Percentiles rank a stretch among this genome's conserved stretches.
Evolutionary conservation across 2,329 filamentous ascomycete genomes (phyloP).

Genomic region (Plenodomus tracheiphilus): DNA sequence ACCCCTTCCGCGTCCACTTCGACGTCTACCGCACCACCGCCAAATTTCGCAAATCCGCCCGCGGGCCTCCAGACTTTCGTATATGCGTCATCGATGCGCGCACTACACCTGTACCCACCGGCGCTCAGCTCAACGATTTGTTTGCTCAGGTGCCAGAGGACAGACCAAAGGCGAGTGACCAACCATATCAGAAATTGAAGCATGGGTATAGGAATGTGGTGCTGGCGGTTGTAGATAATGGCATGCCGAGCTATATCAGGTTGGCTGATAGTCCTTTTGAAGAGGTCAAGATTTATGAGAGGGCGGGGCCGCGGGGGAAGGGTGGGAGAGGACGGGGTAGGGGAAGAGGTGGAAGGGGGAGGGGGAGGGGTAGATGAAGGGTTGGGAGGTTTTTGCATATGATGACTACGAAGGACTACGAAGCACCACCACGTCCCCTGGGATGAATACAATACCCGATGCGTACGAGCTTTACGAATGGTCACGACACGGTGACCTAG

Average conservation of each 20-base stretch:
- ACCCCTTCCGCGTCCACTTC: conserved; percentile 74
- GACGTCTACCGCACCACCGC: conserved; percentile 76
- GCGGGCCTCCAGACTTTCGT: conserved; percentile 79
- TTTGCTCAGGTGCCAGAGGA: conserved; percentile 74
- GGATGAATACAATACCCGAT: background rate
- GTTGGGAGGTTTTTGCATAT: too few species aligned
- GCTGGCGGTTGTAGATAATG: conserved; percentile 85
- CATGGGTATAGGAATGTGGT: conserved; percentile 83
- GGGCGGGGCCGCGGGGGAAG: conserved; percentile 36
- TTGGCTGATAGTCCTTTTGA: conserved; percentile 80
- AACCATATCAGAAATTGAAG: conserved; percentile 77
- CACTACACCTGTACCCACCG: conserved; percentile 70
- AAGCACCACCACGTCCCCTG: background rate
- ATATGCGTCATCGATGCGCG: conserved; percentile 80
- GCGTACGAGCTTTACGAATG: too few species aligned
- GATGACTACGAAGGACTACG: too few species aligned
- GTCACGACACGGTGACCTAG: too few species aligned
- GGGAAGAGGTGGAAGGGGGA: conserved; percentile 45
- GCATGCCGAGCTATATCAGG: conserved; percentile 83
- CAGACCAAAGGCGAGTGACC: conserved; percentile 57
- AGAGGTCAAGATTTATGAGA: conserved; percentile 68
- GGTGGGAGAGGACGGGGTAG: conserved; percentile 44
- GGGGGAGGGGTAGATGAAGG: conserved; percentile 18
- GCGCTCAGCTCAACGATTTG: conserved; percentile 71
- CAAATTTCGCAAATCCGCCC: conserved; percentile 75